Base-by-base conservation (phyloP, 2,329 filamentous ascomycete species). In the Thermomyces lanuginosus region DNA sequence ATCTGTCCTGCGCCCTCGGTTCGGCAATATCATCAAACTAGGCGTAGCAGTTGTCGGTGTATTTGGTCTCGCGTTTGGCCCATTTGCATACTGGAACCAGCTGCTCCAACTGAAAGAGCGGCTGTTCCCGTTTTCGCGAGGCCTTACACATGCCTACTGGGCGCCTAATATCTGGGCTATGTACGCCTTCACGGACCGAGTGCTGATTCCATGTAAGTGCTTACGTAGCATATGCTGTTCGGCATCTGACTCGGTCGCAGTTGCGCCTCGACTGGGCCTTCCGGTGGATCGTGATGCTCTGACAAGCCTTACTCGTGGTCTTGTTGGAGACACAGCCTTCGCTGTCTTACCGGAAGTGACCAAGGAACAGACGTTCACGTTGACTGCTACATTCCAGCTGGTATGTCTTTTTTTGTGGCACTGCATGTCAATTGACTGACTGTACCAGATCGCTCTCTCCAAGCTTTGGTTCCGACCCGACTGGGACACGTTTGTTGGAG, bases 111-210 rank as follows among this genome's bases (percentile, higher is more conserved):
- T 98, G 12, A 55, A 89, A 33, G 76, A 72, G 45, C 69, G 89
- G 18, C 60, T 98, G 6, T 98, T 98, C 43, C 89, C 89, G 1
- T 98, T 98, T 51, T 83, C 83, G 1, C 67, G 89, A 33, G 89
- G 89, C 0, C 61, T 98, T 4, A 95, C 86, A 48, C 89, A 98
- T 58, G 89, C 89, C 1, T 98, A 98, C 51, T 98, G 89, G 89
- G 89, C 89, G 8, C 84, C 89, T 0, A 98, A 98, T 40, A 61
- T 92, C 1, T 98, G 89, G 89, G 86, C 89, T 0, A 68, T 95
- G 48, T 98, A 98, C 55, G 93, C 89, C 0, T 92, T 95, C 48
- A 59, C 67, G 2, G 89, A 98, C 45, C 68, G 89, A 28, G 56
- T 82, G 5, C 50, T 98, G 38, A 92, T 98, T 33, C 69, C 73